Evolutionary conservation across 805 yeast genomes (phyloP).

Genomic region (Schizosaccharomyces pombe): DNA sequence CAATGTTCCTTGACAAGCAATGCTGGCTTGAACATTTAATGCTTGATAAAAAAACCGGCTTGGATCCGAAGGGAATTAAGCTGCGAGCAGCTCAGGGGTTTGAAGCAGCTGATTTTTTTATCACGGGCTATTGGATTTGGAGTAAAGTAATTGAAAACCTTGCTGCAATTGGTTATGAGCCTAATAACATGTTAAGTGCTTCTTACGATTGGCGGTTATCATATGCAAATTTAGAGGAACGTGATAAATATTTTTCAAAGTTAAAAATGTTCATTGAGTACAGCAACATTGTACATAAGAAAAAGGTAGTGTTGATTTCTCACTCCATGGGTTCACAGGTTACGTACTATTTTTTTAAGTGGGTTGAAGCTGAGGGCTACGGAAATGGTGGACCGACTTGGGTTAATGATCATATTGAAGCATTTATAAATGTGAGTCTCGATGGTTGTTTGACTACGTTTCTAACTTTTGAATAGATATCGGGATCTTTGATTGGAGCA

Average conservation of each 20-base stretch:
- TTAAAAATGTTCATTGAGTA: conserved; percentile 50
- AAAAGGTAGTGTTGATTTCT: conserved; percentile 54
- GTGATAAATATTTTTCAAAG: conserved; percentile 69
- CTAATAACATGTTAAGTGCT: conserved; percentile 73
- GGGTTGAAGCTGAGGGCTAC: conserved; percentile 87
- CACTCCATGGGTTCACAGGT: conserved; percentile 96
- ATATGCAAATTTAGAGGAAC: conserved; percentile 60
- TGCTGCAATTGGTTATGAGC: conserved; percentile 84
- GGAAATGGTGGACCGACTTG: conserved; percentile 84
- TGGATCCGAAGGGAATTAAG: conserved; percentile 67
- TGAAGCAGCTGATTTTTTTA: conserved; percentile 59
- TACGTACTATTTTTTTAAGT: conserved; percentile 66
- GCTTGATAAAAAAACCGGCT: conserved; percentile 75
- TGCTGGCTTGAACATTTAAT: conserved; percentile 60
- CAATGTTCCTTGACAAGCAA: conserved; percentile 73
- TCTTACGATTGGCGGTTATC: conserved; percentile 92
- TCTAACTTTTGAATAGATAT: conserved; percentile 20
- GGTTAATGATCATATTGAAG: conserved; percentile 67
- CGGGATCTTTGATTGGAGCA: conserved; percentile 80
- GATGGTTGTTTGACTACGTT: background rate
- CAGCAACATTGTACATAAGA: conserved; percentile 26
- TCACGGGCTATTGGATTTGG: conserved; percentile 96
- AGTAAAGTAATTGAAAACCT: conserved; percentile 69
- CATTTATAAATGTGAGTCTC: conserved; percentile 36
- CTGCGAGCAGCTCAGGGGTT: conserved; percentile 49